These are phyloP conservation scores for Panicum miliaceum DNA, from an alignment of 176 grass and related monocot species.

Conservation along the genomic window DNA sequence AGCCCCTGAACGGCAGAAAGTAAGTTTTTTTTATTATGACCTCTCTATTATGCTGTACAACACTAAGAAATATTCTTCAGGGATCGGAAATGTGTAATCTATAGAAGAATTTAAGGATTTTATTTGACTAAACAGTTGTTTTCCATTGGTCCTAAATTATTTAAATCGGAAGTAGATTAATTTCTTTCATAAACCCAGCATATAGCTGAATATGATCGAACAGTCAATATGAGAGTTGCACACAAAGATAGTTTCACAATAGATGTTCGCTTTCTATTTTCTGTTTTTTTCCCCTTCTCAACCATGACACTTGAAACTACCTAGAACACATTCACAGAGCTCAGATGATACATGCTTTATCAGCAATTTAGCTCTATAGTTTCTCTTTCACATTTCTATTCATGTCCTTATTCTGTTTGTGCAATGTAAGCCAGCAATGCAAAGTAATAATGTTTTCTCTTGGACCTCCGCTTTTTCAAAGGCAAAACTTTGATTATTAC, in stretches of 20 bases:
- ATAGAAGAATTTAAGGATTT: constrained; percentile 16
- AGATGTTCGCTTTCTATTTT: not conserved
- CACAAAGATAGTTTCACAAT: not conserved
- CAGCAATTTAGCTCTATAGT: constrained; percentile 14
- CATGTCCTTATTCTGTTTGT: not conserved
- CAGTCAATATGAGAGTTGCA: not conserved
- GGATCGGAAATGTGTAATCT: not conserved
- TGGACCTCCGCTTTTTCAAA: not conserved
- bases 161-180: not conserved
- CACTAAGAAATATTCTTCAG: not conserved
- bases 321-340: not conserved
- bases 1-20: constrained; percentile 15
- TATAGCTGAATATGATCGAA: constrained; percentile 5
- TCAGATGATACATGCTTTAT: not conserved
- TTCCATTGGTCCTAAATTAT: not conserved
- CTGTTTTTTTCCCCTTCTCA: not conserved
- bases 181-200: not conserved
- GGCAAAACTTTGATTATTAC: not conserved
- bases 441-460: not conserved
- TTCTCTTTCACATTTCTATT: not conserved
- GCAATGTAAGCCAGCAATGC: not conserved
- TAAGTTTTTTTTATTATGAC: constrained; percentile 25
- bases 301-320: not conserved
- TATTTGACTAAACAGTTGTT: not conserved
- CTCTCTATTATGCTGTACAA: not conserved